Evolutionary conservation across 192 early-diverging fungal genomes (phyloP).

Genomic region (Umbelopsis vinacea): DNA sequence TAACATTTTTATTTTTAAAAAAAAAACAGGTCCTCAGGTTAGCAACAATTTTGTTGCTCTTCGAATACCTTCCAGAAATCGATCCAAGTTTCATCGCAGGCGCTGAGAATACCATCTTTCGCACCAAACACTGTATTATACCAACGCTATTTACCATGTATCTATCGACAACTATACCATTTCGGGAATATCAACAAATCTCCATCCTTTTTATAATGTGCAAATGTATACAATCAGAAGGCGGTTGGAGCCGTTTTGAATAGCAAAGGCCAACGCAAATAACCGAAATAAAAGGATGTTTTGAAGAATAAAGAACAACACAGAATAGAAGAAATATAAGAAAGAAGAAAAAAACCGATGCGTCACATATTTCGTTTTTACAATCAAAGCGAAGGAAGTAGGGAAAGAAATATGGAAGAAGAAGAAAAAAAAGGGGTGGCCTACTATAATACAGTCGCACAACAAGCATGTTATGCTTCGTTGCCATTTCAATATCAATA

Average conservation of each 20-base stretch:
- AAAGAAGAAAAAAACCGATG: constrained; percentile 24
- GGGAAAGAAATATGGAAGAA: constrained; percentile 20
- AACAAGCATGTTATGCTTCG: constrained; percentile 19
- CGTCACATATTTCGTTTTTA: constrained; percentile 9
- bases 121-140: background rate
- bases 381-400: background rate
- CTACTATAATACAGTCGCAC: constrained; percentile 21
- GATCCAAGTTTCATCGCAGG: background rate
- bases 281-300: too few species aligned
- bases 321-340: constrained; percentile 8
- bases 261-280: background rate
- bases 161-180: background rate
- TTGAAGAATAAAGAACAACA: too few species aligned
- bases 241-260: background rate
- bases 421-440: constrained; percentile 14
- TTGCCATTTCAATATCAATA: constrained; percentile 18
- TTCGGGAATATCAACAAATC: constrained; percentile 18
- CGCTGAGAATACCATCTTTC: background rate
- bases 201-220: constrained; percentile 15
- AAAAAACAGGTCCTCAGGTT: background rate
- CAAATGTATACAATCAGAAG: constrained; percentile 22
- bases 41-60: constrained; percentile 18
- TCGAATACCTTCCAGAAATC: background rate
- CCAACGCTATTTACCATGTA: constrained; percentile 1
- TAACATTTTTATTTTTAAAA: background rate